Evolutionary conservation across 108 stramenopile genomes (phyloP), one percentile per base, ranked within the genome.

Genomic region (Pseudonitzschia delicatissima): DNA sequence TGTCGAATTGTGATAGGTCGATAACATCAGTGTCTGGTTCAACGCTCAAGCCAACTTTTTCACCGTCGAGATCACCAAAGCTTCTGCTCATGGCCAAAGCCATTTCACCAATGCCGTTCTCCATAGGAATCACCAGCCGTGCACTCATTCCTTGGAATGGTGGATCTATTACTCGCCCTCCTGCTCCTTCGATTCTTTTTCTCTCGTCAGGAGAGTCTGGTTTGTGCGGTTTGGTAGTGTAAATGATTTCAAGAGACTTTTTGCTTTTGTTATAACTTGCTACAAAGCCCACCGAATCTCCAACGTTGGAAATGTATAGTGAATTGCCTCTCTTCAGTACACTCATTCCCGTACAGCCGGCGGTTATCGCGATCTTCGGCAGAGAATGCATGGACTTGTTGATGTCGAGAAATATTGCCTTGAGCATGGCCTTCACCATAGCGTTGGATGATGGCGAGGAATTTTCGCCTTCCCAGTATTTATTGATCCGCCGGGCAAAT

Each of bases 1-100:
- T 71, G 25, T 48, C 57, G 51, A 76, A 63, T 20, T 23, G 13
- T 8, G 36, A 18, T 59, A 70, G 21, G 69, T 60, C 70, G 21
- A 90, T 1, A 37, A 87, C 62, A 37, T 74, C 60, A 5, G 87
- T 74, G 28, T 68, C 79, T 12, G 92, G 92, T 44, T 88, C 86
- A 11, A 84, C 74, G 35, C 78, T 87, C 8, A 66, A 35, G 9
- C 87, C 87, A 36, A 81, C 73, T 5, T 59, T 64, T 32, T 73
- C 68, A 52, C 77, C 83, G 53, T 87, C 87, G 47, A 28, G 60
- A 58, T 93, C 89, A 13, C 92, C 92, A 51, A 93, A 71, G 59
- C 66, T 73, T 35, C 92, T 75, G 53, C 83, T 85, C 87, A 90
- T 90, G 37, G 86, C 87, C 51, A 91, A 64, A 17, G 77, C 91